A percentile compares a stretch with the other conserved stretches of the same genome.
Evolutionary conservation across 2,329 filamentous ascomycete species (phyloP).

Genomic region (Lachnellula arida): DNA sequence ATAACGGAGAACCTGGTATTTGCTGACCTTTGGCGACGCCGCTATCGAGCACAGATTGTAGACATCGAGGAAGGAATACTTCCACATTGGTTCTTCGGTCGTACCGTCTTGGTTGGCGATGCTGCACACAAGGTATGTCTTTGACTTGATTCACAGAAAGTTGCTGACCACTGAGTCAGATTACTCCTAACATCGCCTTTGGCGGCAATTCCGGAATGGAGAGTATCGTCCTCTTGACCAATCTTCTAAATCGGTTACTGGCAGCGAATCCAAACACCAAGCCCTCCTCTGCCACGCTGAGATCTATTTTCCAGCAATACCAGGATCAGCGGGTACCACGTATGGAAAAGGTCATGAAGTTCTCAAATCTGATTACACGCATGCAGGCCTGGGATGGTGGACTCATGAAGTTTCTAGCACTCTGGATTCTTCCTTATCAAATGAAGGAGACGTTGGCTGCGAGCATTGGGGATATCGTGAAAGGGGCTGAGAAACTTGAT

Average conservation of each 20-base stretch:
- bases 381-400: background rate
- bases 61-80: slow-evolving; percentile 3
- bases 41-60: background rate
- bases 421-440: background rate
- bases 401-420: background rate
- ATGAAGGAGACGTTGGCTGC: background rate
- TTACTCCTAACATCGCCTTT: background rate
- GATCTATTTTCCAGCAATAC: background rate
- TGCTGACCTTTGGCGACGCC: background rate
- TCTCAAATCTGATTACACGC: background rate
- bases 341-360: background rate
- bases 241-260: background rate
- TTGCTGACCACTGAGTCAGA: no score
- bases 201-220: slow-evolving; percentile 1
- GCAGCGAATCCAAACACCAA: background rate
- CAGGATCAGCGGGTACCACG: background rate
- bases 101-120: slow-evolving; percentile 4
- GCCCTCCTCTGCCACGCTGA: background rate
- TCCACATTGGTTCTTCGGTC: background rate
- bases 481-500: background rate
- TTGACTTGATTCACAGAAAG: no score
- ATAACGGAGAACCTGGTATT: background rate
- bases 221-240: background rate
- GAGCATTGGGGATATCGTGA: background rate
- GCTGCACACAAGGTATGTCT: slow-evolving; percentile 5